Base-by-base conservation (phyloP, 2,329 filamentous ascomycete genomes). In the Colletotrichum melonis region DNA sequence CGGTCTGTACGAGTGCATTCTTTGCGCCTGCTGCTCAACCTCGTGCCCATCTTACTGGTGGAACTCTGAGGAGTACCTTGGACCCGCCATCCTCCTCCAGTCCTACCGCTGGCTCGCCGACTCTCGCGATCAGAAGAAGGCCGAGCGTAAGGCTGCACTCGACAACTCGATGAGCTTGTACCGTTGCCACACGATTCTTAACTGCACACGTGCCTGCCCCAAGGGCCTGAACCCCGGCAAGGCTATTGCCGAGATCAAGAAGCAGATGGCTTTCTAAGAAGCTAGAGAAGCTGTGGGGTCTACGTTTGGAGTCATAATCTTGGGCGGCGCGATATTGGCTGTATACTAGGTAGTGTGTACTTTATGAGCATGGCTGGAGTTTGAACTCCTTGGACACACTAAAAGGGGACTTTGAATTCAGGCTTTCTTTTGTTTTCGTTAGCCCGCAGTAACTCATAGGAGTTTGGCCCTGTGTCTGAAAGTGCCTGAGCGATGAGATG, bases 31-130 rank as follows among this genome's bases (percentile, higher is more conserved):
- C 92, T 99, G 97, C 92, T 97, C 94, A 78, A 99, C 97, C 26
- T 98, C 96, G 59, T 99, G 97, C 90, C 97, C 97, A n/a, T 98
- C 95, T 22, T 99, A 99, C 90, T 99, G 97, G 97, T 99, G 97
- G 97, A 99, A 99, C 89, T 92, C 93, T 78, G 95, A 98, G 87
- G 95, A 98, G 86, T 99, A 99, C 88, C 94, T 99, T 63, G 97
- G 97, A 76, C 97, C 97, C 73, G 97, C 97, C 77, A 94, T 99
- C 74, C 93, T 99, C 66, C 92, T 99, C 77, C 97, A 99, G 87
- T 98, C 95, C 9, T 99, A 98, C 92, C 92, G 96, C 82, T 99
- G 97, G 97, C 89, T 99, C 77, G 93, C 92, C 81, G 97, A 99
- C 84, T 97, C 94, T 56, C 93, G 97, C 85, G 97, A 99, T 83